Percentiles rank a stretch among this genome's conserved stretches.
phyloP scores from a whole-genome alignment of 108 stramenopile genomes.

The Cyclostephanos invisitatus region DNA sequence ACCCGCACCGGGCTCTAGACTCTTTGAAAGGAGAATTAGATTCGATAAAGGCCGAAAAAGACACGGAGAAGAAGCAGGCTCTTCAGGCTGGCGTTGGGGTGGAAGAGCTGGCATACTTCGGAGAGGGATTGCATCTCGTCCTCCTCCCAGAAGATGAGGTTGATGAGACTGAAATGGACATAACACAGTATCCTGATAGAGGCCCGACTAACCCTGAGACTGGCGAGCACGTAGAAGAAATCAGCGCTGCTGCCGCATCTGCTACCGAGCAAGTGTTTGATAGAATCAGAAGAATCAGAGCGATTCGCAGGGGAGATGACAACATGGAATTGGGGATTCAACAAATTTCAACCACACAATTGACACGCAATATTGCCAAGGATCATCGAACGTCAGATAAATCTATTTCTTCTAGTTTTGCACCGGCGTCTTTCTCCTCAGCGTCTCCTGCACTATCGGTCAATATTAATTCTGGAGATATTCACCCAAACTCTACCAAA shows the following conservation, averaged over 20 bases:
- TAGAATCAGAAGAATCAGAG: constrained; percentile 54
- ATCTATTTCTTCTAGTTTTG: background rate
- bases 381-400: constrained; percentile 9
- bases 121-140: constrained; percentile 68
- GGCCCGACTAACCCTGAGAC: constrained; percentile 57
- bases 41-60: constrained; percentile 58
- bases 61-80: constrained; percentile 62
- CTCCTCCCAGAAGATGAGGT: constrained; percentile 65
- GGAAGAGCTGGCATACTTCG: constrained; percentile 61
- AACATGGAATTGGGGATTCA: constrained; percentile 16
- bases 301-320: constrained; percentile 28
- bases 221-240: constrained; percentile 51
- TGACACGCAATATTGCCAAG: constrained; percentile 9
- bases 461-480: constrained; percentile 43
- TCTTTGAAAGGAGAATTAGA: constrained; percentile 33
- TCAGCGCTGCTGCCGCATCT: constrained; percentile 69
- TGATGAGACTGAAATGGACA: constrained; percentile 27
- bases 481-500: constrained; percentile 36
- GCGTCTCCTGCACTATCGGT: constrained; percentile 24
- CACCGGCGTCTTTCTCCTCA: constrained; percentile 6
- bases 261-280: constrained; percentile 76
- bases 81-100: constrained; percentile 55
- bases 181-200: constrained; percentile 41
- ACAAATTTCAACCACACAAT: constrained; percentile 15
- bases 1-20: constrained; percentile 39